phyloP scores from a whole-genome alignment of 306 rosid genomes.

The Sphenostylis stenocarpa region DNA sequence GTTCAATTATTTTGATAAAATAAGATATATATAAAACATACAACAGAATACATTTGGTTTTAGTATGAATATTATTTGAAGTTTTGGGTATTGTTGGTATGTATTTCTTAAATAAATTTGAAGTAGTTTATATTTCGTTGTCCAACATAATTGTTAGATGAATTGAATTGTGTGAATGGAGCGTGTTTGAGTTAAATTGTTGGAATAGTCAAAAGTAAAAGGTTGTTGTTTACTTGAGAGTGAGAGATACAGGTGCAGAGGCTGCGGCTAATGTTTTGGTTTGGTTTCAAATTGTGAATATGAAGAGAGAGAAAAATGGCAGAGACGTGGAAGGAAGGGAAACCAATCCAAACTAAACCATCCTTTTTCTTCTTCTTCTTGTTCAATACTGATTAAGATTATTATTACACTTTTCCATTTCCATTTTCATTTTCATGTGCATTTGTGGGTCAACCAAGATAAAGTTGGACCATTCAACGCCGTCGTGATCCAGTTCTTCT shows the following conservation, averaged over 20 bases:
- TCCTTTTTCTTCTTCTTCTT: too few relatives aligned
- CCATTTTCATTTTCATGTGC: not conserved
- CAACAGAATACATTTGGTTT: too few relatives aligned
- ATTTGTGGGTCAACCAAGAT: not conserved
- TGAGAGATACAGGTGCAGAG: not conserved
- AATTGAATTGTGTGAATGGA: conserved; percentile 17
- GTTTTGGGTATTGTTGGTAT: too few relatives aligned
- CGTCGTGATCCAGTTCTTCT: not conserved
- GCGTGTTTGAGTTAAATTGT: not conserved
- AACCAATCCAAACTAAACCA: not conserved
- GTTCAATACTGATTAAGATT: not conserved
- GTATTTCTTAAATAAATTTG: too few relatives aligned
- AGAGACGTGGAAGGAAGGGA: not conserved
- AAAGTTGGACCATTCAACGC: not conserved
- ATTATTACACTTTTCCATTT: too few relatives aligned
- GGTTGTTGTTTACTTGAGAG: not conserved
- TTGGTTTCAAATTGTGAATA: not conserved
- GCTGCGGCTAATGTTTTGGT: not conserved
- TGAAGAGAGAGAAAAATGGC: not conserved
- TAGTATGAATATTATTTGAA: too few relatives aligned
- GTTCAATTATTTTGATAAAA: too few relatives aligned
- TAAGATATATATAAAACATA: too few relatives aligned
- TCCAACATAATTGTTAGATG: not conserved
- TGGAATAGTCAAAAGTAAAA: not conserved
- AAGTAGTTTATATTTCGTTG: too few relatives aligned